Evolutionary conservation across 805 yeast genomes (phyloP), one percentile per base, ranked within the genome.

Genomic region (Metschnikowia amazonensis): DNA sequence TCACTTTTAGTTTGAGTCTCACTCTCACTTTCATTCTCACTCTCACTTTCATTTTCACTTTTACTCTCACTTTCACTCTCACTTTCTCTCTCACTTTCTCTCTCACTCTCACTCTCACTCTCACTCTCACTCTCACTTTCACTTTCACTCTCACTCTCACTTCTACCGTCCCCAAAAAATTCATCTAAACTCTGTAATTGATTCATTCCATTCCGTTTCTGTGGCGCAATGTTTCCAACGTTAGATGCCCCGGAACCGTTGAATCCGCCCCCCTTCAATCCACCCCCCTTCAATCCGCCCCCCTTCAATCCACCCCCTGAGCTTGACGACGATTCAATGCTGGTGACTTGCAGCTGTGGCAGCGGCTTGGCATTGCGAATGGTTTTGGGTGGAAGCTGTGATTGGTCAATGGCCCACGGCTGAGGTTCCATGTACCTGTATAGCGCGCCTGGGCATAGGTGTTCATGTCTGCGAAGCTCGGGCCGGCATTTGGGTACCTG

Each of bases 111-210:
- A 18, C 23, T 36, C 6, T 21, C 6, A 21, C 6, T 21, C 4
- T 21, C 32, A 18, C 25, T 27, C 2, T n/a, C 41, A 18, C 52
- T 55, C 56, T 14, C 55, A 10, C 42, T 42, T 69, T 43, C 54
- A 18, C 23, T 36, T 11, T 25, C 40, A 14, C 21, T 24, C n/a
- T n/a, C n/a, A n/a, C n/a, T n/a, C n/a, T 23, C 6, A 28, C 23
- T 13, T 23, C 9, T 23, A 18, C 52, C 52, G 16, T 72, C 65
- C 11, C 76, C 84, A 54, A 90, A 82, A 61, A 90, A 90, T 50
- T 90, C 98, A 58, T 90, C 97, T 46, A 90, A 66, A 46, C 90
- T 85, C 61, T 88, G 95, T 31, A 86, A 63, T 48, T 79, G 76
- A 56, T 80, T n/a, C n/a, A n/a, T n/a, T n/a, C n/a, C n/a, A n/a